Evolutionary conservation across 2,329 filamentous ascomycete species (phyloP), one percentile per base, ranked within the genome.

Genomic region (Nothomitra cinnamomea): DNA sequence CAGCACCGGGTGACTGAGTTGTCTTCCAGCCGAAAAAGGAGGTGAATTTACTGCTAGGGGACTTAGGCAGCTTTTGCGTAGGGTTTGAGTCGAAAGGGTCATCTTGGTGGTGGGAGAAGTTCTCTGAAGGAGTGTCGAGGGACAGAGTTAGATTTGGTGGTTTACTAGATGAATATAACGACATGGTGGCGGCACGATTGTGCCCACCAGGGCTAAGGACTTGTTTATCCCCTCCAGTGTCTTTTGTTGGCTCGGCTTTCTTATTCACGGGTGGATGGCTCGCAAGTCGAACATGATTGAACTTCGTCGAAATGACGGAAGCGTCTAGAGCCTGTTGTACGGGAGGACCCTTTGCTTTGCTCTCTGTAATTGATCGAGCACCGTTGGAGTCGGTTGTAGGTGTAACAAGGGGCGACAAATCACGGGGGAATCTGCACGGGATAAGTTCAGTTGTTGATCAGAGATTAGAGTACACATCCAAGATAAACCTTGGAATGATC

Each of bases 1-100:
- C 78, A 13, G 70, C 70, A 15, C 73, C 72, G 54, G 76, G 74
- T 2, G 74, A 73, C 48, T 49, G 45, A 72, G 70, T 67, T 21
- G 71, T 73, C 57, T 79, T 81, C 77, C 80, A 83, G 56, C 79
- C 77, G 60, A 85, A 85, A 65, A 84, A 81, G 13, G 77, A 79
- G 45, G 76, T 77, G 60, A 84, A 74, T 55, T 77, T 79, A 54
- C 70, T 72, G 47, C 71, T 72, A 17, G 75, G 73, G 1, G 74
- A 75, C 59, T 74, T 75, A 3, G 72, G 71, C 57, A 13, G 38
- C 17, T 55, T 59, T 65, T 61, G 28, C 68, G 65, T 58, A 66
- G 63, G 43, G 61, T 63, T 38, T 66, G 65, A 41, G 60, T 60
- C 32, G 24, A 45, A 38, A 13, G 41, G 32, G 41, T 47, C 41